A percentile compares a stretch with the other conserved stretches of the same genome.
Conservation (phyloP, 345 rosid species). For the Rhodomyrtus tomentosa region DNA sequence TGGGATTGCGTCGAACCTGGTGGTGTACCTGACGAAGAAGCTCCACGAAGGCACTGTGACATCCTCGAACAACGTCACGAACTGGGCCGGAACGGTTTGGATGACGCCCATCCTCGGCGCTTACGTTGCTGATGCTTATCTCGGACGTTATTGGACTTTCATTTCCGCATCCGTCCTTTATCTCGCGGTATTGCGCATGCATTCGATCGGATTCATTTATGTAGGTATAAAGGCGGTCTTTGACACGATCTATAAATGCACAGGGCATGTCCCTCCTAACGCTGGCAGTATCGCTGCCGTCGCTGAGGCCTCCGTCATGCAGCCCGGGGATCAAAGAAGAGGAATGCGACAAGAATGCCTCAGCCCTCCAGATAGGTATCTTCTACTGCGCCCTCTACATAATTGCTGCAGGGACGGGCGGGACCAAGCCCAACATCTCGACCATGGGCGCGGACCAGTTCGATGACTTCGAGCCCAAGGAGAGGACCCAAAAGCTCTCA, state of each 20-base stretch:
- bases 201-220: not conserved
- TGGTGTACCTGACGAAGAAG: slow-evolving; percentile 29
- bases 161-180: too few species aligned
- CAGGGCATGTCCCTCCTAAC: slow-evolving; percentile 53
- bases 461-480: slow-evolving; percentile 48
- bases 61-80: slow-evolving; percentile 52
- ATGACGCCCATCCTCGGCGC: slow-evolving; percentile 49
- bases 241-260: not conserved
- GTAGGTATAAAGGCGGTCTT: not conserved
- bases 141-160: slow-evolving; percentile 36
- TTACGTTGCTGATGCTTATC: slow-evolving; percentile 50
- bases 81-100: slow-evolving; percentile 55
- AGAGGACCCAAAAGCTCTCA: slow-evolving; percentile 42
- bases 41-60: slow-evolving; percentile 56
- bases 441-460: slow-evolving; percentile 69
- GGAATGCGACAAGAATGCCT: slow-evolving; percentile 15
- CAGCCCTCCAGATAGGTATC: slow-evolving; percentile 22
- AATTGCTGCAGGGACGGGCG: slow-evolving; percentile 38
- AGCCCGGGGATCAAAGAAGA: slow-evolving; percentile 10
- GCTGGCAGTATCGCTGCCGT: slow-evolving; percentile 29
- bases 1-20: slow-evolving; percentile 54
- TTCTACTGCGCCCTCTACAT: slow-evolving; percentile 43
- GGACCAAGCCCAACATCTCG: slow-evolving; percentile 61
- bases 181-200: too few species aligned
- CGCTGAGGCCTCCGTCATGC: slow-evolving; percentile 48